Percentiles rank a stretch among this genome's conserved stretches.
Conservation (phyloP, 768 basidiomycete genomes). For the Calocera viscosa region DNA sequence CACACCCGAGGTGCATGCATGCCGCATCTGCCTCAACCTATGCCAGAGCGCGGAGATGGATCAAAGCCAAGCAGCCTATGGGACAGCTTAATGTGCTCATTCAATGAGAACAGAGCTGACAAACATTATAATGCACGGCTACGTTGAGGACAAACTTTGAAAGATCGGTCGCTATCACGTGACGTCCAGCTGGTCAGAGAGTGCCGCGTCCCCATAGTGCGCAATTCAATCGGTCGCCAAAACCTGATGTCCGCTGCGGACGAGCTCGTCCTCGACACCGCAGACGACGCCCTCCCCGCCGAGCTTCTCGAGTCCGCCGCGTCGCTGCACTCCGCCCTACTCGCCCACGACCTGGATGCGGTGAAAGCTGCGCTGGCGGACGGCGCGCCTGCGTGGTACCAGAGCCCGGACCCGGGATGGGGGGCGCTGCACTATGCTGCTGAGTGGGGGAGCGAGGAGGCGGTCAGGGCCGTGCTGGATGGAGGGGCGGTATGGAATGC, state of each 20-base stretch:
- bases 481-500: conserved; percentile 87
- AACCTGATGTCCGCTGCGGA: background rate
- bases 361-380: background rate
- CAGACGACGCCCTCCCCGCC: background rate
- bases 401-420: conserved; percentile 64
- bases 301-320: background rate
- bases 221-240: no score
- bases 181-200: no score
- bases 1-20: no score
- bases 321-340: background rate
- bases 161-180: no score
- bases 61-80: no score
- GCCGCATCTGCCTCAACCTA: no score
- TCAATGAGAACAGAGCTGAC: no score
- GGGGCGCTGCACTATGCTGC: conserved; percentile 81
- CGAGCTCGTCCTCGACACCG: background rate
- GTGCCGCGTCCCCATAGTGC: no score
- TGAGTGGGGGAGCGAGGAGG: conserved; percentile 50
- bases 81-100: no score
- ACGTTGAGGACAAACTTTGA: no score
- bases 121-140: no score
- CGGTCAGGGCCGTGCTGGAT: conserved; percentile 57
- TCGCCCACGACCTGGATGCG: background rate
- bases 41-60: no score
- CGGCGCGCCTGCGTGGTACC: conserved; percentile 73